Conservation (phyloP, 2,329 filamentous ascomycete species). For the Botrytis elliptica region DNA sequence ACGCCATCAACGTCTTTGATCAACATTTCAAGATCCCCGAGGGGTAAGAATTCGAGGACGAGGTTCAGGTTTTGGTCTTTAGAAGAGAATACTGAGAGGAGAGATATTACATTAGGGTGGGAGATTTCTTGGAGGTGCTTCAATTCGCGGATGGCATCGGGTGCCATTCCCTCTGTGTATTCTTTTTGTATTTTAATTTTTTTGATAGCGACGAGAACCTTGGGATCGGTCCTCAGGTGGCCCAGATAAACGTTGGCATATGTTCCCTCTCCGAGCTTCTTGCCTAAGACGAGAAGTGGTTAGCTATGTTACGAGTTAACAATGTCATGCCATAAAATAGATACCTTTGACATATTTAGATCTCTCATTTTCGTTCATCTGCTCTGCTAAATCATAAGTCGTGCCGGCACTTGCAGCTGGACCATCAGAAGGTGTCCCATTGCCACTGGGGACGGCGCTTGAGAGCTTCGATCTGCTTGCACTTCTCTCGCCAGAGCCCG, state of each 20-base stretch:
- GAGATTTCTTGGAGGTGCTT: conserved; percentile 92
- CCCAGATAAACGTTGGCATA: conserved; percentile 95
- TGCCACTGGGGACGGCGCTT: conserved; percentile 19
- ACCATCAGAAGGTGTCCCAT: conserved; percentile 26
- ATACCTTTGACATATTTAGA: conserved; percentile 85
- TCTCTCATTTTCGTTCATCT: conserved; percentile 78
- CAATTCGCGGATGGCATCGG: conserved; percentile 93
- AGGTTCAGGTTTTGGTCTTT: conserved; percentile 97
- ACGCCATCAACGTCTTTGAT: conserved; percentile 80
- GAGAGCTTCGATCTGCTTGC: conserved; percentile 23
- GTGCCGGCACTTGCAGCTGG: conserved; percentile 24
- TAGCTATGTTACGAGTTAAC: neutral
- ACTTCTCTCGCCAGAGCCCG: conserved; percentile 15
- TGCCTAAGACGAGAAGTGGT: conserved; percentile 52
- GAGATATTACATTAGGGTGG: conserved; percentile 92
- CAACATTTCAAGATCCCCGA: conserved; percentile 93
- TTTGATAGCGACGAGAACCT: conserved; percentile 81
- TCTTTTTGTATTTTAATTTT: conserved; percentile 87
- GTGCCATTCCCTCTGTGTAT: conserved; percentile 86
- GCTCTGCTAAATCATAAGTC: conserved; percentile 66
- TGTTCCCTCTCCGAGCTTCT: conserved; percentile 92
- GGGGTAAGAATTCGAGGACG: conserved; percentile 88
- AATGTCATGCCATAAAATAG: conserved; percentile 21
- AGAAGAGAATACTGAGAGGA: conserved; percentile 89
- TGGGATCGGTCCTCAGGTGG: conserved; percentile 70